A percentile compares a stretch with the other conserved stretches of the same genome.
phyloP scores from a whole-genome alignment of 805 yeast genomes.

The Candida dajiaensis region DNA sequence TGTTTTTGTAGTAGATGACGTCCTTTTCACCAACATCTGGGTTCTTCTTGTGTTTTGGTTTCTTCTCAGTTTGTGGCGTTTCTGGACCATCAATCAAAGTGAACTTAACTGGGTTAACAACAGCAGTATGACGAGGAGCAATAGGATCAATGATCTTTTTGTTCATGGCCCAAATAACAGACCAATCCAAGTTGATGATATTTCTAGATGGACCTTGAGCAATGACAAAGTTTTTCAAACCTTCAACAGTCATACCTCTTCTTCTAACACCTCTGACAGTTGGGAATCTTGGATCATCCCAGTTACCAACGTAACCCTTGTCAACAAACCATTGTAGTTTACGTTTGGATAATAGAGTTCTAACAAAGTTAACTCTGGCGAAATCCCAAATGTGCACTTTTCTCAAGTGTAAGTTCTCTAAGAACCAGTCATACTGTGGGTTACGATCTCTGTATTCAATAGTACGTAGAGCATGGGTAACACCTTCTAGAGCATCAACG shows the following conservation, averaged over 20 bases:
- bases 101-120: slow-evolving; percentile 67
- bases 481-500: slow-evolving; percentile 94
- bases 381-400: slow-evolving; percentile 98
- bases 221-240: slow-evolving; percentile 86
- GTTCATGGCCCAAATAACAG: slow-evolving; percentile 94
- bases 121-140: slow-evolving; percentile 93
- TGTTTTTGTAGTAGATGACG: slow-evolving; percentile 57
- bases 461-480: slow-evolving; percentile 96
- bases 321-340: slow-evolving; percentile 99
- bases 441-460: slow-evolving; percentile 98
- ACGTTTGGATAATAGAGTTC: slow-evolving; percentile 94
- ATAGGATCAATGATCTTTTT: slow-evolving; percentile 95
- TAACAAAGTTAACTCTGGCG: slow-evolving; percentile 92
- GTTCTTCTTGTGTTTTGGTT: slow-evolving; percentile 93
- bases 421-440: slow-evolving; percentile 97
- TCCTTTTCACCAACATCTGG: slow-evolving; percentile 83
- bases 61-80: slow-evolving; percentile 56
- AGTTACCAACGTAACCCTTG: slow-evolving; percentile 75
- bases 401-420: slow-evolving; percentile 73
- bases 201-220: slow-evolving; percentile 98
- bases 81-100: slow-evolving; percentile 65
- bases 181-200: slow-evolving; percentile 96
- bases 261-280: slow-evolving; percentile 99
- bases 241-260: slow-evolving; percentile 99
- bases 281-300: slow-evolving; percentile 99